Percentiles rank a stretch among this genome's conserved stretches.
Evolutionary conservation across 805 yeast genomes (phyloP).

Genomic region (Candida andamanensis): DNA sequence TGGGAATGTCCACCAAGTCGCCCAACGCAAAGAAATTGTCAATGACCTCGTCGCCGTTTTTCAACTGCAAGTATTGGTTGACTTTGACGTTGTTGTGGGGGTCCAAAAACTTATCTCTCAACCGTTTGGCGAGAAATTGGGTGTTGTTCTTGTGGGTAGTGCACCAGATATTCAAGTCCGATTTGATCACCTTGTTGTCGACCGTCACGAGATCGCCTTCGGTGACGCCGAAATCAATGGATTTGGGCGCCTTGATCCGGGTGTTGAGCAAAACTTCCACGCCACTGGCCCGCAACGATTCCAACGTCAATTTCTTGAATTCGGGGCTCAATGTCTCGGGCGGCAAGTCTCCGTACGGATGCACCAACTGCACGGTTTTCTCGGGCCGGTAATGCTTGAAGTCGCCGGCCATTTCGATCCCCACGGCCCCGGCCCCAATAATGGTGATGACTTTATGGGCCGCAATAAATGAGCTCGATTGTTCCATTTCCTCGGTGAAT

Average conservation of each 20-base stretch:
- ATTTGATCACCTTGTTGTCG: slow-evolving; percentile 20
- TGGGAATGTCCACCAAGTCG: slow-evolving; percentile 35
- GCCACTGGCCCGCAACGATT: slow-evolving; percentile 24
- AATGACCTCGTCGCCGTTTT: slow-evolving; percentile 12
- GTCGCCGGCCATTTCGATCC: slow-evolving; percentile 39
- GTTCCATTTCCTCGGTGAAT: slow-evolving; percentile 40
- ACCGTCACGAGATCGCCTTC: slow-evolving; percentile 25
- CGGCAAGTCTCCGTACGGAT: slow-evolving; percentile 32
- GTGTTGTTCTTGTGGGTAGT: slow-evolving; percentile 30
- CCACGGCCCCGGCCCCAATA: slow-evolving; percentile 44
- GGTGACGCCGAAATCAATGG: slow-evolving; percentile 15
- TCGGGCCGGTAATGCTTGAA: slow-evolving; percentile 27
- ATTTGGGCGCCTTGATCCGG: slow-evolving; percentile 18
- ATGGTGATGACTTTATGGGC: slow-evolving; percentile 33
- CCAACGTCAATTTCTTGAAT: slow-evolving; percentile 21
- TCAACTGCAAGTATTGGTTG: slow-evolving; percentile 33
- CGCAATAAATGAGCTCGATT: slow-evolving; percentile 25
- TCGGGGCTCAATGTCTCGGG: slow-evolving; percentile 31
- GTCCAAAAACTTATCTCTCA: slow-evolving; percentile 21
- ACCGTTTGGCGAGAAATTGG: slow-evolving; percentile 16
- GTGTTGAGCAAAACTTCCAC: slow-evolving; percentile 25
- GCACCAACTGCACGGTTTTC: slow-evolving; percentile 32
- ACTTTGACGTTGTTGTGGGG: slow-evolving; percentile 25
- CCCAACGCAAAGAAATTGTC: slow-evolving; percentile 32
- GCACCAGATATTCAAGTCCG: slow-evolving; percentile 35